Conservation (phyloP, 331 rosid species). For the Malus hybrid region DNA sequence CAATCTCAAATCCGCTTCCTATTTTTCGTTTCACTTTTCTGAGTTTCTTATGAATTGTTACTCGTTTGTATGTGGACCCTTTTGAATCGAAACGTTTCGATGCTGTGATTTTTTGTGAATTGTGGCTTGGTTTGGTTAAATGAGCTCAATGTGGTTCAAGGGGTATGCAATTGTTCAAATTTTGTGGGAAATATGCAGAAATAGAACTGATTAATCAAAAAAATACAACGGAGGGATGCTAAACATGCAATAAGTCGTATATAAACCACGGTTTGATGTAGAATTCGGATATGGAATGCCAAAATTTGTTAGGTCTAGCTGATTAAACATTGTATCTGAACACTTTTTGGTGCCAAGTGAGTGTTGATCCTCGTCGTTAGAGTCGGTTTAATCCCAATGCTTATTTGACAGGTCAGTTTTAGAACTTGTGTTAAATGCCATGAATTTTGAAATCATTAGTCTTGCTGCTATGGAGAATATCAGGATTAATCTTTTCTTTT, state of each 20-base stretch:
- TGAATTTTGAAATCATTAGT: not conserved
- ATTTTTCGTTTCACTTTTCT: not conserved
- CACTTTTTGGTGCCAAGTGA: not conserved
- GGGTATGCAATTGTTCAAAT: no score
- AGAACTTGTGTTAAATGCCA: not conserved
- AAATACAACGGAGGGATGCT: no score
- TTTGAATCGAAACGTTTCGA: not conserved
- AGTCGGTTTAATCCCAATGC: not conserved
- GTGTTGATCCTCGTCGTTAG: not conserved
- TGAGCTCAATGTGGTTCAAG: not conserved
- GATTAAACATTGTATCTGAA: not conserved
- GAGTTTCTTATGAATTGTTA: constrained; percentile 1
- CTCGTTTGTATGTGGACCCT: not conserved
- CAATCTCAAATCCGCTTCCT: not conserved
- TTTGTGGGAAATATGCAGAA: no score
- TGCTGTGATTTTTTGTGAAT: not conserved
- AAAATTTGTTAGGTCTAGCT: not conserved
- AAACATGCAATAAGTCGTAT: no score
- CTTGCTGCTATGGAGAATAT: not conserved
- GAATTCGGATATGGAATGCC: not conserved
- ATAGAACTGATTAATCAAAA: no score
- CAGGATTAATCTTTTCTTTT: not conserved
- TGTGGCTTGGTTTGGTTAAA: not conserved
- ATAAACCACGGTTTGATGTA: no score
- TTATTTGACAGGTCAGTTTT: not conserved